Evolutionary conservation across 768 basidiomycete genomes (phyloP).

Genomic region (Mycena crocata): DNA sequence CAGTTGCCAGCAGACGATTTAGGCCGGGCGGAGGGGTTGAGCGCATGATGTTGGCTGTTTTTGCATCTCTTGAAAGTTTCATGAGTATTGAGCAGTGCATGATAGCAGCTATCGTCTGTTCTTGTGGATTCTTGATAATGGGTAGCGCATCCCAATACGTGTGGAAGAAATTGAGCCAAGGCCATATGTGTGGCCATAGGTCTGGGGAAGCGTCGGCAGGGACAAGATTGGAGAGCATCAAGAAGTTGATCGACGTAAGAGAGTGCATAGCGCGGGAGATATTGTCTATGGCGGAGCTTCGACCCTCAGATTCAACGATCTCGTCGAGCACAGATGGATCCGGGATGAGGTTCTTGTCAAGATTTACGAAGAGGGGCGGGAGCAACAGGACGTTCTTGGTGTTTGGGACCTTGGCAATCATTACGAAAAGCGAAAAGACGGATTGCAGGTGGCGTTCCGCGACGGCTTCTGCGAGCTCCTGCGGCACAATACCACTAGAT

Average conservation of each 20-base stretch:
- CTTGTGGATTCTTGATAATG: not conserved
- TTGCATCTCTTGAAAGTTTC: not conserved
- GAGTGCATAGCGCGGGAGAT: not conserved
- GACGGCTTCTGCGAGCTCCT: too few species aligned
- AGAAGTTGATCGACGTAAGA: not conserved
- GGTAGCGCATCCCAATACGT: not conserved
- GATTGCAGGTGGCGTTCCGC: too few species aligned
- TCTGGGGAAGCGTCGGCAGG: not conserved
- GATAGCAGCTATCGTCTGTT: not conserved
- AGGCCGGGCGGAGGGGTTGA: not conserved
- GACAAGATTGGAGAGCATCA: not conserved
- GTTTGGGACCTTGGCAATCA: too few species aligned
- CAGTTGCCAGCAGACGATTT: not conserved
- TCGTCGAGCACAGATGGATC: too few species aligned
- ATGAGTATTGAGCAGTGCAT: not conserved
- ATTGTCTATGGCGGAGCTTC: not conserved
- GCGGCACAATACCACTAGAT: too few species aligned
- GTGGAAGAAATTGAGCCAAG: not conserved
- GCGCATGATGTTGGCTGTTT: not conserved
- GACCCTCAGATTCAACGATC: too few species aligned
- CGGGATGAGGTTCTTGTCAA: too few species aligned
- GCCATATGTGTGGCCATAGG: not conserved
- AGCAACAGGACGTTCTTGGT: too few species aligned
- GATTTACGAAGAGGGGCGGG: too few species aligned
- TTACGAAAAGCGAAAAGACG: too few species aligned